Base-by-base conservation (phyloP, 2,329 filamentous ascomycete genomes). In the Penicillium sp. region DNA sequence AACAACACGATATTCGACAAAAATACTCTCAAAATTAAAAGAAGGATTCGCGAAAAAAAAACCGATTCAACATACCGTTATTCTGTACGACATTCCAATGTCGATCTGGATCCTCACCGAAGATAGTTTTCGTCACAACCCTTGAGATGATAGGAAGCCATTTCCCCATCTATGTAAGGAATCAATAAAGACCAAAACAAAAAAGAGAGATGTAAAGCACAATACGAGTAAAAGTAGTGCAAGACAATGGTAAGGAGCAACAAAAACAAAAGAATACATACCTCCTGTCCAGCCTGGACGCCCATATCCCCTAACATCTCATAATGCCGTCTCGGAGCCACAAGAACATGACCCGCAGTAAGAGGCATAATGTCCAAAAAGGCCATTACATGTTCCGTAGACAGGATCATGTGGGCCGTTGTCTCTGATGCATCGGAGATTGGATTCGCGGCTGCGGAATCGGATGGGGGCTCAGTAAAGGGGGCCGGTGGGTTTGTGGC, bases 51-150 rank as follows among this genome's bases (percentile, higher is more conserved):
- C 6, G 26, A 31, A 16, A 60, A 14, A 31, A 26, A 19, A 44
- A 49, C 37, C 48, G 13, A 45, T 42, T 13, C 37, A 27, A 55
- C 58, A 53, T 66, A 85, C 84, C 92, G 67, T 97, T 98, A 73
- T 98, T 98, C 79, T 98, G 93, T 54, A 98, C 91, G 29, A 98
- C 87, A 75, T 99, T 99, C 89, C 93, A 98, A 77, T 97, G 93
- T 50, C 65, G 70, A 45, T 76, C 70, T n/a, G 69, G 56, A 56
- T 75, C 67, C 58, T 73, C 66, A 54, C 75, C 66, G 31, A 86
- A 83, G 37, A 96, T 81, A 0, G 90, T 90, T 21, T 85, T 80
- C 19, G 89, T 90, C 2, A 97, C 78, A 3, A 93, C 75, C 33
- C 91, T 87, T 27, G 96, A 83, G 79, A 80, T 62, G 13, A 80